Base-by-base conservation (phyloP, 306 rosid species). In the Herpetospermum pedunculosum region DNA sequence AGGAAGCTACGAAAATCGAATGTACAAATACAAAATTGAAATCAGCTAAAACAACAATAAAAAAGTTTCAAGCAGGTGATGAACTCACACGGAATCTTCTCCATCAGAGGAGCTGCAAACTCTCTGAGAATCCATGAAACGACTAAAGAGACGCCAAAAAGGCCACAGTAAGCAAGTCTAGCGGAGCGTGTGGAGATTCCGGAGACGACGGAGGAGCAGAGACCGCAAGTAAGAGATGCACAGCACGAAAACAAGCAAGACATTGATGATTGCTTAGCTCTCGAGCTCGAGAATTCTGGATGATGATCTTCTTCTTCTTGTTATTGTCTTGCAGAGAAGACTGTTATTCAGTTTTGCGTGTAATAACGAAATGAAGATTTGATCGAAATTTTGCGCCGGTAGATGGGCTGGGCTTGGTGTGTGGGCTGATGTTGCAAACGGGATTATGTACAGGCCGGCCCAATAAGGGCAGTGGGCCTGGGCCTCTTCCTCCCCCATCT, bases 61-160 rank as follows among this genome's bases (percentile, higher is more conserved):
- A 63, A 41, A n/a, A n/a, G n/a, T n/a, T 18, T 32, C 10, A 32
- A 28, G 21, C 4, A 34, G 32, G 29, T 35, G 73, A 72, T 8
- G 1, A 26, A 81, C 84, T 84, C 81, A 94, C 99, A 94, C 40
- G 99, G 90, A 67, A 94, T 65, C 77, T 94, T 87, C 92, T 87
- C 84, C 86, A 91, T 60, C 8, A 94, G 81, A 83, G 99, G 96
- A 78, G 92, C 87, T 16, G 78, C 99, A 72, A 91, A 80, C 85
- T 94, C 96, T 75, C 99, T 84, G 76, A 94, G 85, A 78, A 94
- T 77, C 99, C 99, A 94, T 6, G 99, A 87, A 75, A 85, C 77
- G 34, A 94, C 71, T 29, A 89, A 87, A 72, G 96, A 94, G 2
- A 76, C 77, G 16, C 99, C 99, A 70, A 94, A 94, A 73, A 94